Evolutionary conservation across 441 rosid genomes (phyloP).

Genomic region (Euphorbia schlechtendalii): DNA sequence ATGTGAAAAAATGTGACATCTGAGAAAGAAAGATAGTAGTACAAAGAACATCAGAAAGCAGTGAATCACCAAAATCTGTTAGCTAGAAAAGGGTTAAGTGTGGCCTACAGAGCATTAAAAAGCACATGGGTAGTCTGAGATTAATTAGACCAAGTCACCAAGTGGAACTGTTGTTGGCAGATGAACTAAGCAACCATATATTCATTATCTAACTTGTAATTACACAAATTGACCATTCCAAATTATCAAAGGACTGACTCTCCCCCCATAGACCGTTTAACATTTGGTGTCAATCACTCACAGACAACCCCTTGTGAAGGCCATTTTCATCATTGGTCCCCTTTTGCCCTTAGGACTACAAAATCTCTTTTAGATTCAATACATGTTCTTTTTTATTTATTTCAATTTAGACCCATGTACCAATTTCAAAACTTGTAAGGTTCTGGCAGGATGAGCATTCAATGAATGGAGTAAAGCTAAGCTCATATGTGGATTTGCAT

Average conservation of each 20-base stretch:
- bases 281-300: slow-evolving; percentile 12
- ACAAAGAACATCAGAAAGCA: background rate
- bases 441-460: too few relatives aligned
- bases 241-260: background rate
- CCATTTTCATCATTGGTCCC: slow-evolving; percentile 25
- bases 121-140: slow-evolving; percentile 31
- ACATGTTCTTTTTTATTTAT: too few relatives aligned
- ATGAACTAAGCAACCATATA: slow-evolving; percentile 16
- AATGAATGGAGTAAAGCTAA: too few relatives aligned
- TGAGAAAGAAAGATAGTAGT: background rate
- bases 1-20: too few relatives aligned
- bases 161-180: slow-evolving; percentile 14
- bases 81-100: slow-evolving; percentile 10
- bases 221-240: slow-evolving; percentile 20
- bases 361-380: too few relatives aligned
- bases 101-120: slow-evolving; percentile 25
- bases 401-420: too few relatives aligned
- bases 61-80: background rate
- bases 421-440: too few relatives aligned
- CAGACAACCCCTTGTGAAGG: slow-evolving; percentile 48
- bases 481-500: too few relatives aligned
- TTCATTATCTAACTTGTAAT: slow-evolving; percentile 10
- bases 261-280: background rate
- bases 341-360: background rate
- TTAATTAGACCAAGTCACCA: slow-evolving; percentile 5